Evolutionary conservation across 345 rosid species (phyloP).

Genomic region (Populus tremula): DNA sequence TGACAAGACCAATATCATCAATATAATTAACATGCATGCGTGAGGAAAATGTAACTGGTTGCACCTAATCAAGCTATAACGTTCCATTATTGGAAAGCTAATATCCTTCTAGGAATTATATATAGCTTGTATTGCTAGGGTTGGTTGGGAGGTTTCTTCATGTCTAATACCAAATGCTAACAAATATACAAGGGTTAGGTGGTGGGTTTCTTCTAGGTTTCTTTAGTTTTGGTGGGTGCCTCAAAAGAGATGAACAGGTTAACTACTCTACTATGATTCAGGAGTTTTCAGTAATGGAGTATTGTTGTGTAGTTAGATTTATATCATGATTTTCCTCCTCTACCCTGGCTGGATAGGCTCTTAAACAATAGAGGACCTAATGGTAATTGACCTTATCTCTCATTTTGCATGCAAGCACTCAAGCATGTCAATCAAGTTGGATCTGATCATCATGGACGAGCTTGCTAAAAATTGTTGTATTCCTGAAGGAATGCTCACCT

Average conservation of each 20-base stretch:
- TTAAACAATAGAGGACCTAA: background rate
- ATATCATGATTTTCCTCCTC: no score
- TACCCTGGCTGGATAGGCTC: background rate
- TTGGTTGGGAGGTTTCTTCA: conserved; percentile 23
- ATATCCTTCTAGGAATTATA: conserved; percentile 2
- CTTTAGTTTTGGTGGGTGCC: no score
- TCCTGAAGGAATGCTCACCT: conserved; percentile 34
- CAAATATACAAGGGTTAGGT: background rate
- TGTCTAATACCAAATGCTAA: background rate
- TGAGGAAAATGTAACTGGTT: background rate
- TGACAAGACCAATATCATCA: background rate
- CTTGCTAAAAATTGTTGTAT: background rate
- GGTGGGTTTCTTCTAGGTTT: conserved; percentile 6
- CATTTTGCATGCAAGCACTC: background rate
- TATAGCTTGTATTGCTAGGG: conserved; percentile 3
- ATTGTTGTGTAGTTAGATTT: no score
- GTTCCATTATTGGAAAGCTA: background rate
- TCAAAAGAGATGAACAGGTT: no score
- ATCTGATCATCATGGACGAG: background rate
- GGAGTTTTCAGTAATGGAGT: no score
- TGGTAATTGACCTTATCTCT: background rate
- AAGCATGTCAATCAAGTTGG: background rate
- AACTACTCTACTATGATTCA: no score
- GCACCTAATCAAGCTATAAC: background rate
- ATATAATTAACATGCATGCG: background rate